Base-by-base conservation (phyloP, 371 early-diverging fungal genomes). In the Circinella minor region DNA sequence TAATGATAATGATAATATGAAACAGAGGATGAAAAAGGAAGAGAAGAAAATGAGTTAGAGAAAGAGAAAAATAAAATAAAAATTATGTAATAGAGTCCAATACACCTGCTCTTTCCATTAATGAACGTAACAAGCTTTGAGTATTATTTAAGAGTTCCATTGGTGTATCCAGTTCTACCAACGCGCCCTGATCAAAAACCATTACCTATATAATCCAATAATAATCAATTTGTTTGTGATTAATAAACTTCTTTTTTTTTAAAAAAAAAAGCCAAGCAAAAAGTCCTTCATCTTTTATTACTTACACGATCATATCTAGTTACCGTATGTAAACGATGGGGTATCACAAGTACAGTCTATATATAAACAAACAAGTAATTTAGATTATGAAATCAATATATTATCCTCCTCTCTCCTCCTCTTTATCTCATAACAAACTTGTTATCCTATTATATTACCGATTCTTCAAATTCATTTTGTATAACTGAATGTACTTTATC, bases 311-410 rank as follows among this genome's bases (percentile, higher is more conserved):
- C 90, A 72, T 77, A 82, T 67, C 90, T 88, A 60, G 87, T 84
- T 10, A 91, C 86, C 14, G 88, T 91, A 73, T 85, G 86, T 65
- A 95, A 86, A 6, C 92, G 81, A 76, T 93, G 92, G 6, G 94
- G 94, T 73, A 97, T 95, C 27, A 92, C 90, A 36, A 97, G 71
- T 3, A 96, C 80, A 0, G 96, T 96, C 83, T 92, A 89, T 49
- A 34, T 59, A 38, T 5, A 37, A 67, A 55, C 10, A 27, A 43
- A 43, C 6, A 36, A 4, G n/a, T 17, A 34, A 55, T 51, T 34
- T n/a, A 37, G 5, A 39, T 46, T 20, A 55, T 20, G n/a, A 27
- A 27, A 27, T 27, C 27, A 27, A 27, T 27, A 27, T 27, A 27
- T 27, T 27, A 27, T 27, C 2, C 27, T 2, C 0, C 27, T 27